Evolutionary conservation across 805 yeast species (phyloP).

Genomic region (Yarrowia osloensis): DNA sequence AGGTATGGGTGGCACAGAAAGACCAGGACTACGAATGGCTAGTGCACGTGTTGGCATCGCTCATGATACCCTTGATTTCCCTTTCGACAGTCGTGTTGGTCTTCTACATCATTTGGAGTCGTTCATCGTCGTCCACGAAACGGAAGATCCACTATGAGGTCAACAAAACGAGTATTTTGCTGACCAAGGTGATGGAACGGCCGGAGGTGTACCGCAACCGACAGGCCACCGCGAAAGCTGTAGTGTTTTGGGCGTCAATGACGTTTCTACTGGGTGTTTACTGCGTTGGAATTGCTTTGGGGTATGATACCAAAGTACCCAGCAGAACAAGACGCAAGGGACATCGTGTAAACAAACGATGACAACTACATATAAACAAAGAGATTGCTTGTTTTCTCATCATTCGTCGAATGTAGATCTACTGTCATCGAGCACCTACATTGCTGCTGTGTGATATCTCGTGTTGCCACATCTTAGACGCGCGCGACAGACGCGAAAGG

Average conservation of each 20-base stretch:
- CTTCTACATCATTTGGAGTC: background rate
- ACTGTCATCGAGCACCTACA: too few relatives aligned
- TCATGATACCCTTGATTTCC: background rate
- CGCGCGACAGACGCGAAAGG: background rate
- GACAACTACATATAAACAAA: background rate
- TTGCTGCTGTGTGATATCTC: background rate
- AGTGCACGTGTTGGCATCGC: background rate
- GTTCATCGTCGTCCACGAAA: background rate
- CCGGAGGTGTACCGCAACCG: background rate
- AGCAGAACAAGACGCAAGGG: background rate
- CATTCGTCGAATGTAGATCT: too few relatives aligned
- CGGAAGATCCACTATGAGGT: background rate
- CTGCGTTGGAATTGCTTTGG: background rate
- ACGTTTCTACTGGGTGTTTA: constrained; percentile 4
- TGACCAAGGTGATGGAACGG: constrained; percentile 9
- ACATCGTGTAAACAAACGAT: background rate
- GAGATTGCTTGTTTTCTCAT: background rate
- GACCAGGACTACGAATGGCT: background rate
- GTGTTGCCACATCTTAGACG: background rate
- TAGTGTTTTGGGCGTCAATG: constrained; percentile 7
- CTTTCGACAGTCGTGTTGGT: background rate
- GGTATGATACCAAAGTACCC: background rate
- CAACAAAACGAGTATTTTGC: constrained; percentile 1
- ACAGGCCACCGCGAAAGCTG: background rate
- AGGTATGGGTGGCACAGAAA: background rate